These are phyloP conservation scores for Scheffersomyces ergatensis DNA, from an alignment of 805 yeast genomes.

Conservation along the genomic window DNA sequence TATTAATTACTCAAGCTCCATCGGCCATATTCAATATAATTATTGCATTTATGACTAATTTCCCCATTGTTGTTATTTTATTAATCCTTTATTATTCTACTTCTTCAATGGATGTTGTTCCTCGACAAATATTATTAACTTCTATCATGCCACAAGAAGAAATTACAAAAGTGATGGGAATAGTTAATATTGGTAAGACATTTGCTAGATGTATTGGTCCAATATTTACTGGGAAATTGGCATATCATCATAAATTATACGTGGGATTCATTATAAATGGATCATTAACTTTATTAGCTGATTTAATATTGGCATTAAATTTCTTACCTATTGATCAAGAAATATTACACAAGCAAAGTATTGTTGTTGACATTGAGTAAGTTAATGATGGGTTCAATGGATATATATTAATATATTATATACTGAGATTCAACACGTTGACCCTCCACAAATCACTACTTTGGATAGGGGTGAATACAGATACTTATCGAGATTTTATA, in stretches of 20 bases:
- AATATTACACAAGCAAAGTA: slow-evolving; percentile 17
- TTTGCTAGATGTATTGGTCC: slow-evolving; percentile 85
- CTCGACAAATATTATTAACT: slow-evolving; percentile 78
- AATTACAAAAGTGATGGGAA: slow-evolving; percentile 75
- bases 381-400: too few relatives aligned
- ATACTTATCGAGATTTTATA: too few relatives aligned
- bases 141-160: slow-evolving; percentile 62
- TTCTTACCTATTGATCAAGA: slow-evolving; percentile 40
- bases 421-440: too few relatives aligned
- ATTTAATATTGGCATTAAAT: slow-evolving; percentile 39
- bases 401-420: too few relatives aligned
- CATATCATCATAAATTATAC: slow-evolving; percentile 46
- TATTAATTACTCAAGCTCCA: slow-evolving; percentile 72
- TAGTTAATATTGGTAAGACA: slow-evolving; percentile 84
- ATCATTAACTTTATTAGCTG: slow-evolving; percentile 48
- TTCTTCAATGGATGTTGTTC: slow-evolving; percentile 87
- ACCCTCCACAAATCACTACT: too few relatives aligned
- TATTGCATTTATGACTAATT: slow-evolving; percentile 27
- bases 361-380: slow-evolving; percentile 1
- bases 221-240: slow-evolving; percentile 70
- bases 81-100: slow-evolving; percentile 59
- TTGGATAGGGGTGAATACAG: too few relatives aligned
- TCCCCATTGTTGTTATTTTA: slow-evolving; percentile 47
- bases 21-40: slow-evolving; percentile 57
- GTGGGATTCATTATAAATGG: slow-evolving; percentile 54